A percentile compares a stretch with the other conserved stretches of the same genome.
Conservation (phyloP, 2,329 filamentous ascomycete genomes). For the Diaporthe ilicicola region DNA sequence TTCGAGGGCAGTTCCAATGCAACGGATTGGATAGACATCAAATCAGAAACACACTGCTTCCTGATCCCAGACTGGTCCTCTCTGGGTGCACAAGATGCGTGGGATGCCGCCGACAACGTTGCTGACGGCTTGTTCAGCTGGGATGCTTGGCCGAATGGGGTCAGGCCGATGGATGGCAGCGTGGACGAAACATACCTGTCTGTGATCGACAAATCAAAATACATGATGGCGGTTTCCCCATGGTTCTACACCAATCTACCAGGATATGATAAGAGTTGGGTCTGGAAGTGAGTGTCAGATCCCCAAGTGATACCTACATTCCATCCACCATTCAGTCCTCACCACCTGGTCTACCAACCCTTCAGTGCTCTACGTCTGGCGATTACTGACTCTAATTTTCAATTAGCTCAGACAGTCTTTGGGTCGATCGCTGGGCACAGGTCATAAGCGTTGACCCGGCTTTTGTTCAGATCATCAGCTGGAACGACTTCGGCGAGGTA, state of each 20-base stretch:
- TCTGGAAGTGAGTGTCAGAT: conserved; percentile 55
- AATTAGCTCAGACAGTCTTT: conserved; percentile 56
- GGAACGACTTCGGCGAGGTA: conserved; percentile 60
- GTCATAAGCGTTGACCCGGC: conserved; percentile 63
- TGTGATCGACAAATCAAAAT: conserved; percentile 46
- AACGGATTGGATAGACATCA: conserved; percentile 54
- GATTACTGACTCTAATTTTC: not conserved
- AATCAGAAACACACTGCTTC: conserved; percentile 42
- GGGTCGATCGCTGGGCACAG: conserved; percentile 66
- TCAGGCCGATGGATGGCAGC: conserved; percentile 41
- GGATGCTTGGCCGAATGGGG: conserved; percentile 48
- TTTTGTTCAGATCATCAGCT: conserved; percentile 48
- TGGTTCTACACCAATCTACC: conserved; percentile 70
- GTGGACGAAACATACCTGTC: conserved; percentile 46
- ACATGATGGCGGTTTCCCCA: conserved; percentile 65
- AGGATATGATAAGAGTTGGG: conserved; percentile 67
- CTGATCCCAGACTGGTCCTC: conserved; percentile 59
- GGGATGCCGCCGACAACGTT: conserved; percentile 32
- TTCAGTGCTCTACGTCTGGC: no score
- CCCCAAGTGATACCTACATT: not conserved
- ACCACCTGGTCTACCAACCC: not conserved
- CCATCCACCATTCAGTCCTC: not conserved
- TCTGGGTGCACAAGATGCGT: conserved; percentile 43
- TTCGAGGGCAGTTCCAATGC: conserved; percentile 56
- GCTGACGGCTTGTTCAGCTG: conserved; percentile 49